Evolutionary conservation across 441 rosid genomes (phyloP).

Genomic region (Dalechampia spathulata): DNA sequence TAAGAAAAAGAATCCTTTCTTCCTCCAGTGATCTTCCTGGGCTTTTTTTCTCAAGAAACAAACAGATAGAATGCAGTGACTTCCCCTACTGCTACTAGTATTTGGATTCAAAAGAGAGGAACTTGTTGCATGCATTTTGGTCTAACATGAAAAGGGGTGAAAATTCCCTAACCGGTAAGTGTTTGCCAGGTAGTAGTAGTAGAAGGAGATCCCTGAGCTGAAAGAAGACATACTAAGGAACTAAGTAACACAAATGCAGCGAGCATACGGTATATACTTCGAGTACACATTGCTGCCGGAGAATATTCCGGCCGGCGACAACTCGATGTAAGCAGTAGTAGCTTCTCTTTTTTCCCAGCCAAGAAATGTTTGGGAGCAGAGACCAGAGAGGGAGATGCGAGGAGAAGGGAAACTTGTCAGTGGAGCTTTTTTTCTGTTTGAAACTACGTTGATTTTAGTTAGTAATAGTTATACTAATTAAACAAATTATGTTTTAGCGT

Average conservation of each 20-base stretch:
- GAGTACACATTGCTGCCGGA: constrained; percentile 39
- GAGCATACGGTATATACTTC: not conserved
- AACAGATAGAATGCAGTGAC: constrained; percentile 1
- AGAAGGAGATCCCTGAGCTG: constrained; percentile 77
- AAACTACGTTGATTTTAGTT: too few species aligned
- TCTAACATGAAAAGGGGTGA: not conserved
- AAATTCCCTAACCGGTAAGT: constrained; percentile 39
- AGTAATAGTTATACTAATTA: too few species aligned
- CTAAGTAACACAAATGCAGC: constrained; percentile 6
- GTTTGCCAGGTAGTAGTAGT: constrained; percentile 46
- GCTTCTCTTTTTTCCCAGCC: too few species aligned
- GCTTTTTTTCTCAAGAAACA: constrained; percentile 14
- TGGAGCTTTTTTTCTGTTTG: too few species aligned
- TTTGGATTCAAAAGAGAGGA: too few species aligned
- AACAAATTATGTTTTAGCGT: too few species aligned
- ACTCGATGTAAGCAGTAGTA: too few species aligned
- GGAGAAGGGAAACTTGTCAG: too few species aligned
- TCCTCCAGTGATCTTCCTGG: not conserved
- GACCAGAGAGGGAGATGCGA: too few species aligned
- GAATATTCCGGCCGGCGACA: constrained; percentile 19
- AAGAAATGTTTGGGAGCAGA: too few species aligned
- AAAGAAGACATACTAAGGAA: constrained; percentile 24
- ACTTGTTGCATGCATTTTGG: not conserved
- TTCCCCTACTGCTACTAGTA: too few species aligned
- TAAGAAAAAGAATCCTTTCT: too few species aligned